phyloP scores from a whole-genome alignment of 257 asterid species.

The Nicotiana tabacum region DNA sequence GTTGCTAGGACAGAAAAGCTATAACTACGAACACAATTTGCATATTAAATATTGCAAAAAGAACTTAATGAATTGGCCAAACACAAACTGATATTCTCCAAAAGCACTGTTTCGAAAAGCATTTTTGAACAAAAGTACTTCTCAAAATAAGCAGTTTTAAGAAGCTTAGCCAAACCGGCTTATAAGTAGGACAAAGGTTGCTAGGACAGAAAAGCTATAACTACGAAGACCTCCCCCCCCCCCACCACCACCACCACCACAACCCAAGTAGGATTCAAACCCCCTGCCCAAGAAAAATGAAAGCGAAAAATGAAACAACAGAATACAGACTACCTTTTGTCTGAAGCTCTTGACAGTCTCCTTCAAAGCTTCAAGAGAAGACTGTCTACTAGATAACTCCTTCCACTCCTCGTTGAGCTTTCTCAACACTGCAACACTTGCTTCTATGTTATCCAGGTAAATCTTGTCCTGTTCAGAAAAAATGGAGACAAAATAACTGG shows the following conservation, averaged over 20 bases:
- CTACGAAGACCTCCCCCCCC: neutral
- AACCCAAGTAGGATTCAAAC: neutral
- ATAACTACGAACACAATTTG: neutral
- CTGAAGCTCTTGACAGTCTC: constrained; percentile 61
- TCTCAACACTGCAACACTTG: constrained; percentile 52
- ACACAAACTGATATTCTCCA: too few species aligned
- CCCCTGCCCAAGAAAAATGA: neutral
- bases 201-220: neutral
- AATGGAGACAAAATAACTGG: neutral
- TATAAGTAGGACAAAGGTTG: neutral
- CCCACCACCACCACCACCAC: too few species aligned
- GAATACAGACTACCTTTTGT: constrained; percentile 39
- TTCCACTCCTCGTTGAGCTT: constrained; percentile 59
- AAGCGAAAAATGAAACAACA: neutral
- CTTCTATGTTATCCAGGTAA: constrained; percentile 56
- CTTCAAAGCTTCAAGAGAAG: constrained; percentile 46
- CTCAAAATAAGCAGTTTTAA: too few species aligned
- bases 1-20: neutral
- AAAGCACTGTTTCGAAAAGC: too few species aligned
- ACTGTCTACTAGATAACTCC: constrained; percentile 41
- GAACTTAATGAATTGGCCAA: too few species aligned
- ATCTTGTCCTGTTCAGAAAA: constrained; percentile 49
- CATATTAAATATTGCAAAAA: too few species aligned
- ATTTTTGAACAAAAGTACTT: too few species aligned
- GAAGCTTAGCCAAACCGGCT: too few species aligned